Base-by-base conservation (phyloP, 2,329 filamentous ascomycete species). In the Pseudopyrenochaeta lycopersici region DNA sequence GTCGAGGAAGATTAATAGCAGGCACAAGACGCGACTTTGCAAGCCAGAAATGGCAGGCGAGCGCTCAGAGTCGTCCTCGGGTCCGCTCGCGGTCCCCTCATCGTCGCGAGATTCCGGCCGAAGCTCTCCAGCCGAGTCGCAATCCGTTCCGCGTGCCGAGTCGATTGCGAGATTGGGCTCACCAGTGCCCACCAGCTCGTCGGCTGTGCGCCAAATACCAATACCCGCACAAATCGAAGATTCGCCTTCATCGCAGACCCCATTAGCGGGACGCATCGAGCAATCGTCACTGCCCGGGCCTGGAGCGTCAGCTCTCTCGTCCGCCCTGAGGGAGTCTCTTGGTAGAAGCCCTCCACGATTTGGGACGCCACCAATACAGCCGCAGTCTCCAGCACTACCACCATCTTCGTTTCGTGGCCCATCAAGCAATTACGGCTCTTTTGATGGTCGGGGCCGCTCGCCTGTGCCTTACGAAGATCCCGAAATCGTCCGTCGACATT, bases 401-500 rank as follows among this genome's bases (percentile, higher is more conserved):
- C 76, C 80, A 43, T 76, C 81, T 56, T 69, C 82, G 54, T 72
- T 81, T 56, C 79, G 83, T 54, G 76, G 80, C 11, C 84, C 87
- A 2, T 85, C 86, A 21, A 90, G 88, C 57, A 90, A 89, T 67
- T 96, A 95, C 75, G 94, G 92, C 47, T 97, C 92, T 9, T 92
- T 96, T 67, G 91, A 95, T 60, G 85, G 86, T 44, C 85, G 88
- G 61, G 76, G 67, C 62, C 76, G 77, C 57, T 81, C 72, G 70
- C 84, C 82, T 42, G 86, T 82, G 18, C 87, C 89, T 4, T 89
- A 89, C 70, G 93, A 98, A 77, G 92, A 98, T 68, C 90, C 92
- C 14, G 93, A 97, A 73, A 91, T 98, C 48, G 85, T 99, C 62
- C 92, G 89, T 73, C 85, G 94, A 63, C 95, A 99, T 81, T 96